These are phyloP conservation scores for Coniochaeta sp. DNA, from an alignment of 2,329 filamentous ascomycete species.

Conservation along the genomic window DNA sequence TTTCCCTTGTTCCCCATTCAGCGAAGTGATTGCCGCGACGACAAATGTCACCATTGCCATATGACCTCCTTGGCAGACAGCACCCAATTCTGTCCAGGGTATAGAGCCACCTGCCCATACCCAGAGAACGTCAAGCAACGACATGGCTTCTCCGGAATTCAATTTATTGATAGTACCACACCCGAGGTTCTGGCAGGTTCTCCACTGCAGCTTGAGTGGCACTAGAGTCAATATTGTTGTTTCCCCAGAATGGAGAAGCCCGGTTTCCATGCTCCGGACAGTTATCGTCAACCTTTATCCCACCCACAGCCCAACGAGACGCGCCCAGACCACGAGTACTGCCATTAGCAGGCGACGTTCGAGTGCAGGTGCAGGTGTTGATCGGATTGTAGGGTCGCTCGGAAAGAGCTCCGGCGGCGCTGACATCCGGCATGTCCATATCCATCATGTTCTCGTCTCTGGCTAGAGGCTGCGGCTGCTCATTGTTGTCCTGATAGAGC, in stretches of 20 bases:
- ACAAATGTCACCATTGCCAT: no score
- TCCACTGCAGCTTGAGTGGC: background rate
- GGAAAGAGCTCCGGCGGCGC: background rate
- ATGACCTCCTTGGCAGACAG: background rate
- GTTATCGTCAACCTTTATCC: background rate
- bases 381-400: background rate
- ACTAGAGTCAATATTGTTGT: background rate
- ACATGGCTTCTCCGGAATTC: background rate
- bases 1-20: no score
- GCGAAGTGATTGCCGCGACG: no score
- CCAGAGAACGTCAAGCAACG: background rate
- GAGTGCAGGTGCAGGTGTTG: background rate
- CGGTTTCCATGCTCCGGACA: background rate
- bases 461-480: background rate
- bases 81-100: background rate
- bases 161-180: background rate
- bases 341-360: background rate
- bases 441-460: background rate
- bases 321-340: background rate
- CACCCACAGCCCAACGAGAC: background rate
- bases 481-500: background rate
- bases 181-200: background rate
- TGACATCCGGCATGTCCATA: background rate
- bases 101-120: background rate
- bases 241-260: background rate